These are phyloP conservation scores for Venustampulla echinocandica DNA, from an alignment of 495 filamentous ascomycete species.

Conservation along the genomic window DNA sequence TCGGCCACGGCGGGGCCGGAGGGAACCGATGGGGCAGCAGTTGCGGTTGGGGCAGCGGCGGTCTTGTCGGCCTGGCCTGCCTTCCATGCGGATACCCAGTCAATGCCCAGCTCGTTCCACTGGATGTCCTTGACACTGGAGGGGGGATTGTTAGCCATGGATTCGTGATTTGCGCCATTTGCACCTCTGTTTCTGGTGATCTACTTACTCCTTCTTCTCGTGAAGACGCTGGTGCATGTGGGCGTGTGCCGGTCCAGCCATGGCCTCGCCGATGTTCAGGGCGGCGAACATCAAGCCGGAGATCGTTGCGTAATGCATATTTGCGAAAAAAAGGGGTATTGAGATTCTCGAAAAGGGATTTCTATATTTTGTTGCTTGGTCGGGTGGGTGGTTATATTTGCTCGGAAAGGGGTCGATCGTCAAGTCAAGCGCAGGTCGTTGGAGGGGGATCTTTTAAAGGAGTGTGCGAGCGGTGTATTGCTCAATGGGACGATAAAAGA, in stretches of 20 bases:
- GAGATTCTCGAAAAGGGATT: not conserved
- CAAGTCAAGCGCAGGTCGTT: constrained; percentile 10
- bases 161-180: too few species aligned
- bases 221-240: constrained; percentile 17
- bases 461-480: constrained; percentile 21
- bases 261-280: constrained; percentile 18
- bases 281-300: constrained; percentile 20
- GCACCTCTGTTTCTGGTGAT: not conserved
- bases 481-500: constrained; percentile 18
- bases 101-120: constrained; percentile 20
- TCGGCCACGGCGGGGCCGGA: not conserved
- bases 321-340: constrained; percentile 7
- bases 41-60: not conserved
- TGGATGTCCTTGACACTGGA: constrained; percentile 19
- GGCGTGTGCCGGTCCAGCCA: constrained; percentile 22
- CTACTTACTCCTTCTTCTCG: constrained; percentile 22
- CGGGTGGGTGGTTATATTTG: not conserved
- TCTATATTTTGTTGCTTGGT: not conserved
- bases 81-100: constrained; percentile 19
- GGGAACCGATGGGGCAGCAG: constrained; percentile 1
- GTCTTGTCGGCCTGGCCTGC: constrained; percentile 9
- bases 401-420: constrained; percentile 1
- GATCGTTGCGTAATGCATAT: constrained; percentile 16
- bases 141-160: too few species aligned
- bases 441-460: constrained; percentile 16